These are phyloP conservation scores for Flaveria bidentis DNA, from an alignment of 129 eudicot species.

Conservation along the genomic window DNA sequence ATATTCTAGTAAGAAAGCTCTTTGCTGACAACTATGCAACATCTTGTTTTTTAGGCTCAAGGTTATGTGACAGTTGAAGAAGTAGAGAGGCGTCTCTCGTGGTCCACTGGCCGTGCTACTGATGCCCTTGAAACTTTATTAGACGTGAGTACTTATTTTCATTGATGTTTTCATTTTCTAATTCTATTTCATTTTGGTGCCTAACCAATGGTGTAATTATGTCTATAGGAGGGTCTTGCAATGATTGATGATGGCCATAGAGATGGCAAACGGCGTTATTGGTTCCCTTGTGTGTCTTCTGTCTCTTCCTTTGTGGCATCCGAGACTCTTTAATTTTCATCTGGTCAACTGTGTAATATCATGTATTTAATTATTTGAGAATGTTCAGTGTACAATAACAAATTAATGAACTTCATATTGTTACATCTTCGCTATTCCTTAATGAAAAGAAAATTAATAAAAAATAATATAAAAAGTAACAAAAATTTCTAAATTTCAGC, in stretches of 20 bases:
- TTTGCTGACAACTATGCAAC: constrained; percentile 17
- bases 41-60: constrained; percentile 58
- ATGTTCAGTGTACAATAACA: constrained; percentile 2
- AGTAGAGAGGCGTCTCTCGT: constrained; percentile 75
- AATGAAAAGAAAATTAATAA: not conserved
- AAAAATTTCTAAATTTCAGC: not conserved
- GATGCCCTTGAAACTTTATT: constrained; percentile 90
- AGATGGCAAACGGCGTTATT: constrained; percentile 78
- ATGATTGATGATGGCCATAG: constrained; percentile 94
- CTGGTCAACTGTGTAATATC: constrained; percentile 22
- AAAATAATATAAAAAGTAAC: not conserved
- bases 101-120: constrained; percentile 92
- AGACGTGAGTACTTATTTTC: constrained; percentile 53
- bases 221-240: constrained; percentile 88
- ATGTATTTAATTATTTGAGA: constrained; percentile 16
- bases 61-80: constrained; percentile 90
- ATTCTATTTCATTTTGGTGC: not conserved
- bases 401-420: not conserved
- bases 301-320: constrained; percentile 70
- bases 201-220: not conserved
- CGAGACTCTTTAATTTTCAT: constrained; percentile 42
- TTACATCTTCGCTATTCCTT: not conserved
- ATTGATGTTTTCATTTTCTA: not conserved
- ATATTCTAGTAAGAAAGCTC: not conserved
- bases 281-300: constrained; percentile 97